Evolutionary conservation across 768 basidiomycete genomes (phyloP).

Genomic region (Calvatia gigantea): DNA sequence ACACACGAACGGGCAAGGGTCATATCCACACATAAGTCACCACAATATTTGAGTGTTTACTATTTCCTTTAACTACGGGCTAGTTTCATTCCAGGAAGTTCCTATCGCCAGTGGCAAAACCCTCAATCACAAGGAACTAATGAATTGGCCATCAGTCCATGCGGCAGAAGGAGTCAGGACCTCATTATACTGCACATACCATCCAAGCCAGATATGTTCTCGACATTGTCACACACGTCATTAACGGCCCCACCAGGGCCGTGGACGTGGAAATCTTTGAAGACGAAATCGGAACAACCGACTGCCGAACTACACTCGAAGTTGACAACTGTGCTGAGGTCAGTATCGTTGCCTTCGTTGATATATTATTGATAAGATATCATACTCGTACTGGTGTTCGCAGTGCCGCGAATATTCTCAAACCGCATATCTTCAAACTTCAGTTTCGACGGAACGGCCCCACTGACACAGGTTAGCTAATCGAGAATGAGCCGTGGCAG

Average conservation of each 20-base stretch:
- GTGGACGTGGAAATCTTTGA: conserved; percentile 36
- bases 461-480: conserved; percentile 24
- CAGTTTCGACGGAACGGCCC: conserved; percentile 44
- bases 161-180: no score
- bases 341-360: background rate
- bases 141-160: no score
- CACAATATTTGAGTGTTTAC: no score
- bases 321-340: conserved; percentile 35
- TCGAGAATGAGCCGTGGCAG: no score
- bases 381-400: conserved; percentile 31
- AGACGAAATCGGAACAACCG: conserved; percentile 42
- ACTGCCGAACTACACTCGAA: conserved; percentile 49
- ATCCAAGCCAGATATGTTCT: conserved; percentile 30
- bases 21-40: no score
- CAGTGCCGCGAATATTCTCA: conserved; percentile 44
- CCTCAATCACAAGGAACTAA: no score
- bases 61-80: no score
- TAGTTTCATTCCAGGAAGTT: no score
- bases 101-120: no score
- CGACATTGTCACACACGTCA: conserved; percentile 49
- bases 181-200: no score
- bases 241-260: conserved; percentile 33
- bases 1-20: no score
- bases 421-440: conserved; percentile 46
- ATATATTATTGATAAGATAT: background rate